These are phyloP conservation scores for Parachaetomium inaequale DNA, from an alignment of 495 filamentous ascomycete species.

Conservation along the genomic window DNA sequence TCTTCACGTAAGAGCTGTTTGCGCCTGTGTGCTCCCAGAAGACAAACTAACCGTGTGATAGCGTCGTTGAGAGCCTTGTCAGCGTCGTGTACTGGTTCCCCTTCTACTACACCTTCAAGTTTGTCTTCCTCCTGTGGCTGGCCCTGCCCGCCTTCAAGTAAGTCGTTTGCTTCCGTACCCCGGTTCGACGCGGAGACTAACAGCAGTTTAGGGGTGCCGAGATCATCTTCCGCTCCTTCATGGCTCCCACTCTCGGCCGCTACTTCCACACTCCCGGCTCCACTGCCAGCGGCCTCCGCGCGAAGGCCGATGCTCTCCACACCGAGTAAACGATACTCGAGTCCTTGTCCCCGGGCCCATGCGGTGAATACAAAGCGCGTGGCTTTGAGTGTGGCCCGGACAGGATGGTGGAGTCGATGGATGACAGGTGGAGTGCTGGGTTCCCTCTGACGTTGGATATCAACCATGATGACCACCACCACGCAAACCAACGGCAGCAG, in stretches of 20 bases:
- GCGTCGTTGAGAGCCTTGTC: slow-evolving; percentile 85
- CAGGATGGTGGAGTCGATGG: slow-evolving; percentile 5
- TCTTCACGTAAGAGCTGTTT: slow-evolving; percentile 63
- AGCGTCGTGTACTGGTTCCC: slow-evolving; percentile 99
- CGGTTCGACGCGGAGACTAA: slow-evolving; percentile 1
- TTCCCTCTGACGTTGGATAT: slow-evolving; percentile 29
- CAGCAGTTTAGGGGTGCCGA: slow-evolving; percentile 71
- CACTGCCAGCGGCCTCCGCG: slow-evolving; percentile 83
- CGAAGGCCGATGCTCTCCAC: slow-evolving; percentile 76
- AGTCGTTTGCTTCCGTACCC: slow-evolving; percentile 28
- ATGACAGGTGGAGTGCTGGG: slow-evolving; percentile 14
- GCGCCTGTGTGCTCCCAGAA: not conserved
- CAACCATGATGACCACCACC: slow-evolving; percentile 23
- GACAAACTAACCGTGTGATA: slow-evolving; percentile 25
- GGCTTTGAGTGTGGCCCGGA: slow-evolving; percentile 22
- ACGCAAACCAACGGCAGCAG: slow-evolving; percentile 25
- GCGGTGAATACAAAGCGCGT: slow-evolving; percentile 20
- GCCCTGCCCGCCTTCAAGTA: slow-evolving; percentile 91
- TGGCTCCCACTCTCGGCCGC: slow-evolving; percentile 84
- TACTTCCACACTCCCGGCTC: slow-evolving; percentile 77
- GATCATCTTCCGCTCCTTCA: slow-evolving; percentile 91
- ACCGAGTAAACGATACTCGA: slow-evolving; percentile 45
- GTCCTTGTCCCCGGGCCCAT: not conserved
- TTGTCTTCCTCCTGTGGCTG: slow-evolving; percentile 94
- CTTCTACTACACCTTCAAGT: slow-evolving; percentile 99